Conservation (phyloP, 2,329 filamentous ascomycete genomes). For the Botrytis hyacinthi region DNA sequence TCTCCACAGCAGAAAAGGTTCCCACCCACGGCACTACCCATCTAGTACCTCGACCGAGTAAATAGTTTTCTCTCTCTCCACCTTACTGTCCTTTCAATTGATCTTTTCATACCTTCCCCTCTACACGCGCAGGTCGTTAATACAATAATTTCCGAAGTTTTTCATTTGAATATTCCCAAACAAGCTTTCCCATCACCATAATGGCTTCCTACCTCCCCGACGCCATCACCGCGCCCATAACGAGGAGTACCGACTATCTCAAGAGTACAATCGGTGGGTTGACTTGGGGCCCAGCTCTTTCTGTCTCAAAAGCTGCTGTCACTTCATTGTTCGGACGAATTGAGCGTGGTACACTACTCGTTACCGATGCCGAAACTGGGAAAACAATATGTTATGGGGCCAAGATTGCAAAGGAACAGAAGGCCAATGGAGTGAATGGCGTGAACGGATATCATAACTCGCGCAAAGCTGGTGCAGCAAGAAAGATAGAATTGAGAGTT, state of each 20-base stretch:
- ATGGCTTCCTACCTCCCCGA: constrained; percentile 41
- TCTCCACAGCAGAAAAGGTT: neutral
- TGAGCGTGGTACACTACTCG: constrained; percentile 48
- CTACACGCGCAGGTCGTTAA: neutral
- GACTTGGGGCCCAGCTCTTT: constrained; percentile 41
- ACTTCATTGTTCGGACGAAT: constrained; percentile 48
- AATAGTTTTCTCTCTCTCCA: neutral
- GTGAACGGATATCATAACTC: constrained; percentile 35
- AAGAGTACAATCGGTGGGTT: constrained; percentile 45
- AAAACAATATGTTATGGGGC: constrained; percentile 48
- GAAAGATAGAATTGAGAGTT: constrained; percentile 55
- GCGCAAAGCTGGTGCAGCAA: constrained; percentile 41
- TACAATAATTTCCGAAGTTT: neutral
- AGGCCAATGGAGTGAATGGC: constrained; percentile 35
- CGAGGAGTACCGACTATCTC: constrained; percentile 42
- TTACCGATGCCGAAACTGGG: constrained; percentile 48
- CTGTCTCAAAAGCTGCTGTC: constrained; percentile 48
- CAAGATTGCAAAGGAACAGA: constrained; percentile 43
- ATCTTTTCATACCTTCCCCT: neutral
- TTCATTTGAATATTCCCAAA: neutral
- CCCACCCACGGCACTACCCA: neutral
- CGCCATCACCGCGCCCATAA: constrained; percentile 42
- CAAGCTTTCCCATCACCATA: neutral
- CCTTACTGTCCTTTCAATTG: neutral
- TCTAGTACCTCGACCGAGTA: neutral